Base-by-base conservation (phyloP, 768 basidiomycete genomes). In the Amanita muscaria region DNA sequence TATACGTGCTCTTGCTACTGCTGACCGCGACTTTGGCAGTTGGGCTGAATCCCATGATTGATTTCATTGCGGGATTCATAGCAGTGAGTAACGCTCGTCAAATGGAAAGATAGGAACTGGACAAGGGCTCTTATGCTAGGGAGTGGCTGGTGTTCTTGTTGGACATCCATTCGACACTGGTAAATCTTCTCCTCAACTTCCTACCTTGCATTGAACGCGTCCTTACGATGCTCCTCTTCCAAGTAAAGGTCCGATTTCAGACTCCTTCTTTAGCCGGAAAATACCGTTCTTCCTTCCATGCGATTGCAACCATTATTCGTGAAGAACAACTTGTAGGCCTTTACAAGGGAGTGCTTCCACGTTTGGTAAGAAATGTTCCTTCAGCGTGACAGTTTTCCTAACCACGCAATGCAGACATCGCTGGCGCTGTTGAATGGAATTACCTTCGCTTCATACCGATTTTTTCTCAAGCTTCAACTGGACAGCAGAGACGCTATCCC, bases 191-290 rank as follows among this genome's bases (percentile, higher is more conserved):
- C 24, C 24, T n/a, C n/a, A n/a, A 12, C 10, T 5, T 8, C 12
- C 14, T n/a, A 16, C 7, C 9, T 11, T 4, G 5, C n/a, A n/a
- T n/a, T n/a, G n/a, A n/a, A n/a, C n/a, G n/a, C n/a, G 6, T 21
- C 19, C 11, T 21, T n/a, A n/a, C n/a, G n/a, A 47, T 8, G 34
- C 21, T 34, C 43, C 30, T 41, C 7, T 52, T n/a, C n/a, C n/a
- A n/a, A 84, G 87, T 89, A 51, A 90, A 90, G 67, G 85, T 88
- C 12, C 76, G 87, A 30, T 74, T 88, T 46, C 88, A 90, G 59
- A 82, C 69, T 53, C 81, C 82, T 0, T 59, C 65, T 18, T 70
- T 77, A 14, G 68, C 75, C 9, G 54, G 56, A 3, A 77, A 63
- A 54, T 89, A 90, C 54, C 65, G 58, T 16, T 81, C 80, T 5